These are phyloP conservation scores for cucumber (Cucumis sativus) DNA, from an alignment of 306 rosid genomes.

Conservation along the genomic window DNA sequence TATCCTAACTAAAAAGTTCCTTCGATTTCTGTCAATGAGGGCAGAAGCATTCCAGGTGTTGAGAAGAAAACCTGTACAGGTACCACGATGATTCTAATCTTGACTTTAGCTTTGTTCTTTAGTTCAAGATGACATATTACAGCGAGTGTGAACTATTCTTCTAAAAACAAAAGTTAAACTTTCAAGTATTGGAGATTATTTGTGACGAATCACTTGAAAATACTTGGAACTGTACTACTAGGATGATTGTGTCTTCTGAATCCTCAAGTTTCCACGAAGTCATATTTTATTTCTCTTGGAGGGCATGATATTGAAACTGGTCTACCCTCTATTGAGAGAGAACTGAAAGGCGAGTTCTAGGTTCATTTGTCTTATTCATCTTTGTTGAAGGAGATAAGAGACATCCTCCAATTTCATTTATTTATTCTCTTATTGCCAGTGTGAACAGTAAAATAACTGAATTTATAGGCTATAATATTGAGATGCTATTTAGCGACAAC, in stretches of 20 bases:
- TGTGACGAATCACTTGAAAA: not conserved
- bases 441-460: not conserved
- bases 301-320: not conserved
- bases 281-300: not conserved
- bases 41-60: constrained; percentile 97
- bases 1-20: constrained; percentile 86
- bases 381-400: not conserved
- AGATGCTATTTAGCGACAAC: not conserved
- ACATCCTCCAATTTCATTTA: not conserved
- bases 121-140: not conserved
- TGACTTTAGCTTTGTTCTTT: not conserved
- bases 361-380: not conserved
- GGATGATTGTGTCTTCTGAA: not conserved
- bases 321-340: not conserved
- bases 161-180: not conserved
- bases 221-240: not conserved
- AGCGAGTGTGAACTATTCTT: not conserved
- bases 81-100: constrained; percentile 4
- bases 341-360: not conserved
- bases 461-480: not conserved
- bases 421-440: not conserved
- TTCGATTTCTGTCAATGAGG: constrained; percentile 92
- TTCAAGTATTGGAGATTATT: not conserved
- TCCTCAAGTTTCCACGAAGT: not conserved
- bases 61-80: constrained; percentile 96